Evolutionary conservation across 2,329 filamentous ascomycete species (phyloP), one percentile per base, ranked within the genome.

Genomic region (Botrytis cinerea): DNA sequence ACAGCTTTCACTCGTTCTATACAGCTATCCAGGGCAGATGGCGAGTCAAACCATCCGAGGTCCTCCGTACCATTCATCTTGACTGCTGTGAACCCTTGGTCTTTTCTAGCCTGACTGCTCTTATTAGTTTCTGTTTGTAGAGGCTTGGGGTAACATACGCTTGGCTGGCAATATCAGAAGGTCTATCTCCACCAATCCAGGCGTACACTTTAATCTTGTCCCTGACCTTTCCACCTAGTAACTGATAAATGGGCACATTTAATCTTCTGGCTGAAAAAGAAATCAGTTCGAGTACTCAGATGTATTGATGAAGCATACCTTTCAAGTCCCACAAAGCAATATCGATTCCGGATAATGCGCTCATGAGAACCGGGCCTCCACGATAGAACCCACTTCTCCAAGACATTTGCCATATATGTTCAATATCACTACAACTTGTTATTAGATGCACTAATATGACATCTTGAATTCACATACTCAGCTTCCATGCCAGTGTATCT

Each of bases 11-110:
- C 83, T 2, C 92, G 86, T 73, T 92, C 88, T 3, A 94, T 88
- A 62, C 88, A 89, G 8, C 86, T 84, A 62, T 91, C 86, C 0
- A 95, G 84, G 0, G 85, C 85, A 0, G 86, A 84, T 0, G 92
- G 92, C 1, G 91, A 91, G 81, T 95, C 93, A 0, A 95, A 85
- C 92, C 92, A 94, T 76, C 88, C 90, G 1, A 94, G 82, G 75
- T 94, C 92, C 78, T 92, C 91, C 0, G 92, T 94, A 9, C 87
- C 92, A 79, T 94, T 94, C 92, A 95, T 94, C 80, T 94, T 94
- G 71, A 94, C 87, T 6, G 87, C 85, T 45, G 84, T 89, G 79
- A 93, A 90, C 0, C 90, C 90, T 80, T 92, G 90, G 18, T 84
- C 83, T 77, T 87, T 85, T 7, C 89, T 85, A 9, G 84, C 85